Conservation (phyloP, 495 filamentous ascomycete genomes). For the Amphirosellinia nigrospora region DNA sequence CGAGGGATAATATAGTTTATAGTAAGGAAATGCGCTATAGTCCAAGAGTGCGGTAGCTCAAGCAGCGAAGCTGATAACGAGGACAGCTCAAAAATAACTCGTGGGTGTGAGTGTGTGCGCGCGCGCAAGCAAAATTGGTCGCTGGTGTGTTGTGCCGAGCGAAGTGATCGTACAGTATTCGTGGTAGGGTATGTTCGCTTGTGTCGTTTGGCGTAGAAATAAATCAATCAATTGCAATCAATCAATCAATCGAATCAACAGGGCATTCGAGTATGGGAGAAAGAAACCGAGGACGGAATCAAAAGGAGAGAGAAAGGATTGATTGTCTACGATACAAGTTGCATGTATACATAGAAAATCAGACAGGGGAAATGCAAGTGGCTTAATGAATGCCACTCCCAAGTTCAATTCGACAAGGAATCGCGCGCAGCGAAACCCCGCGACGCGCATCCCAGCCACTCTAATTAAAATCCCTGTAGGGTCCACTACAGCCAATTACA, state of each 20-base stretch:
- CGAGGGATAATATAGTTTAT: not conserved
- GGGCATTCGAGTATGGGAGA: constrained; percentile 15
- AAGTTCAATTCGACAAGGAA: constrained; percentile 26
- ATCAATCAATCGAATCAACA: constrained; percentile 1
- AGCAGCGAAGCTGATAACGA: not conserved
- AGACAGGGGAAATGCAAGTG: constrained; percentile 33
- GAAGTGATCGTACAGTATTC: constrained; percentile 25
- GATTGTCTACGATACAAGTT: not conserved
- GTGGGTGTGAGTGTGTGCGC: too few relatives aligned
- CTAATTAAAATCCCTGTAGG: constrained; percentile 43
- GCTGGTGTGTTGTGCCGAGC: constrained; percentile 5
- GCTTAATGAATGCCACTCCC: constrained; percentile 28
- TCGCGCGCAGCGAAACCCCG: constrained; percentile 26
- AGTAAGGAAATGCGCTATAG: not conserved
- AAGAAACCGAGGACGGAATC: constrained; percentile 18
- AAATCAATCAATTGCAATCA: too few relatives aligned
- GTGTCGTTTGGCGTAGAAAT: not conserved
- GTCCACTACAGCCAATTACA: not conserved
- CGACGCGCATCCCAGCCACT: constrained; percentile 41
- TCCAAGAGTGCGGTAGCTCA: not conserved
- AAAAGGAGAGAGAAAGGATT: constrained; percentile 30
- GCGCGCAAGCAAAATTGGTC: not conserved
- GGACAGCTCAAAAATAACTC: not conserved
- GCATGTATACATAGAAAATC: not conserved
- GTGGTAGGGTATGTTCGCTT: constrained; percentile 19